phyloP scores from a whole-genome alignment of 805 yeast species.

The Saccharomycopsis sp. region DNA sequence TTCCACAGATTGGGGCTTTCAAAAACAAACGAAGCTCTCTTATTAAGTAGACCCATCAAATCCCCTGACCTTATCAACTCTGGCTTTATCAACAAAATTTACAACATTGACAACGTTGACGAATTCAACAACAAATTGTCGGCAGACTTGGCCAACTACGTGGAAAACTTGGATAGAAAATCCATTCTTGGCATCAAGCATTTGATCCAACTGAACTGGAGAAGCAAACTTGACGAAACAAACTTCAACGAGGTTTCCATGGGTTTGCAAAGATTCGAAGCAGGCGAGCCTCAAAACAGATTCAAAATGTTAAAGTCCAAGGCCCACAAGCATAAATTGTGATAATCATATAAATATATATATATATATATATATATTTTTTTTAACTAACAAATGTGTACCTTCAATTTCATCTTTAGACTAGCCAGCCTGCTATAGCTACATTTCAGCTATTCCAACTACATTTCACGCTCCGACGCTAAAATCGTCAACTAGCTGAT shows the following conservation, averaged over 20 bases:
- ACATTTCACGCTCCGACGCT: too few species aligned
- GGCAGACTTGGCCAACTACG: slow-evolving; percentile 28
- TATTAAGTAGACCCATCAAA: slow-evolving; percentile 56
- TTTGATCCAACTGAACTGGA: slow-evolving; percentile 30
- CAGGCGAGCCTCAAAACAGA: slow-evolving; percentile 64
- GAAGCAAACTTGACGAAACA: slow-evolving; percentile 35
- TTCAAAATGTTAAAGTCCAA: slow-evolving; percentile 48
- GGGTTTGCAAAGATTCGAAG: slow-evolving; percentile 63
- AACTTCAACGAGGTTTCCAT: slow-evolving; percentile 57
- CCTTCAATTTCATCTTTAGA: too few species aligned
- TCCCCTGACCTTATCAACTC: slow-evolving; percentile 46
- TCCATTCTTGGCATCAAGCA: slow-evolving; percentile 39
- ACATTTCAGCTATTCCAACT: too few species aligned
- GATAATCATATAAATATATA: too few species aligned
- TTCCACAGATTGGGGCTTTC: slow-evolving; percentile 65
- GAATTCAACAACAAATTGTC: slow-evolving; percentile 36
- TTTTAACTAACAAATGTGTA: too few species aligned
- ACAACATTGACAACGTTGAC: slow-evolving; percentile 28
- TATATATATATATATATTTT: too few species aligned
- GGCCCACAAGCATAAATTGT: slow-evolving; percentile 54
- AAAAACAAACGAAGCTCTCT: slow-evolving; percentile 61
- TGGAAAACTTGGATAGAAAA: slow-evolving; percentile 37
- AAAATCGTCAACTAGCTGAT: too few species aligned
- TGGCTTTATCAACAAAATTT: slow-evolving; percentile 58
- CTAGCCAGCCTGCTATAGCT: too few species aligned